Evolutionary conservation across 306 rosid genomes (phyloP).

Genomic region (Vigna radiata): DNA sequence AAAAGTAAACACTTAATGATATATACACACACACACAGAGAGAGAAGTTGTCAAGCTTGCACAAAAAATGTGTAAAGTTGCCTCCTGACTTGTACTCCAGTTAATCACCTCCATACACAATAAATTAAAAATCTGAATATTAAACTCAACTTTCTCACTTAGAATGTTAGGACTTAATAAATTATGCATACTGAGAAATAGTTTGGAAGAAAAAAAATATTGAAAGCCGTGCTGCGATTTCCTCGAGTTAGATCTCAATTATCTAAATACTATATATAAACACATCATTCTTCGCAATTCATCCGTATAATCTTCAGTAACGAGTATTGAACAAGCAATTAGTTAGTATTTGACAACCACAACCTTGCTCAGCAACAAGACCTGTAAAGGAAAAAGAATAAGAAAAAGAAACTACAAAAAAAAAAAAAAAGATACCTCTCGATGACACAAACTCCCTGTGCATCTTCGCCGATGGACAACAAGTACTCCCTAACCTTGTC

Average conservation of each 20-base stretch:
- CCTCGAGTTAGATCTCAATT: background rate
- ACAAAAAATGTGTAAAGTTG: background rate
- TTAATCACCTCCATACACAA: background rate
- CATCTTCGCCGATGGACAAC: slow-evolving; percentile 77
- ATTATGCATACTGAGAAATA: background rate
- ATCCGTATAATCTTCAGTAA: background rate
- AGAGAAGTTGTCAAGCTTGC: no score
- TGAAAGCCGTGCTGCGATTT: background rate
- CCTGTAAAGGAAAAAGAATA: background rate
- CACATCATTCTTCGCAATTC: background rate
- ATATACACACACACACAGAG: no score
- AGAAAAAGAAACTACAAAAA: background rate
- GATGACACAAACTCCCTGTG: slow-evolving; percentile 86
- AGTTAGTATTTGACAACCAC: background rate
- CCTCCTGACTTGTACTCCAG: background rate
- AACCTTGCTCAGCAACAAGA: background rate
- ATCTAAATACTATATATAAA: background rate
- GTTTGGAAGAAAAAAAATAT: background rate
- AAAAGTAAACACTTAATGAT: no score
- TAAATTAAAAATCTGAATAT: slow-evolving; percentile 2
- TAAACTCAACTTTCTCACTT: background rate
- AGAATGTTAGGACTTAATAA: background rate
- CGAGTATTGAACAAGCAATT: background rate
- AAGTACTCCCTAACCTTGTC: slow-evolving; percentile 78
- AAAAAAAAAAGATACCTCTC: slow-evolving; percentile 57